Evolutionary conservation across 2,329 filamentous ascomycete genomes (phyloP).

Genomic region (Phialophora verrucosa): DNA sequence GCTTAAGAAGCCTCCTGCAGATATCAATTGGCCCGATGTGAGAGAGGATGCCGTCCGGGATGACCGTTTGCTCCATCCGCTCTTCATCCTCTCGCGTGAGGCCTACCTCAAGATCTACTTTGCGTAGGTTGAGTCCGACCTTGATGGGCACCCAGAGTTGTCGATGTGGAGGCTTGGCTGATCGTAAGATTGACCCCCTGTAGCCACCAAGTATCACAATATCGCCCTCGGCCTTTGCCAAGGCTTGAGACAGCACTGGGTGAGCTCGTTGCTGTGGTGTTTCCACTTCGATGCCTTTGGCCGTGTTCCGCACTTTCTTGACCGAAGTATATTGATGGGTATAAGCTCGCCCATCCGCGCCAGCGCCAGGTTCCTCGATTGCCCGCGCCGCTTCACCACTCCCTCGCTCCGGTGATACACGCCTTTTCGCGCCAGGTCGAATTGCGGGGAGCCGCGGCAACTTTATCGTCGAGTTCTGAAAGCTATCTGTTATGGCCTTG

Average conservation of each 20-base stretch:
- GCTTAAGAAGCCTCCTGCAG: conserved; percentile 78
- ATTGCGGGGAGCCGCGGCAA: conserved; percentile 57
- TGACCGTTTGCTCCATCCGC: conserved; percentile 79
- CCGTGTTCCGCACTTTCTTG: conserved; percentile 25
- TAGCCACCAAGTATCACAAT: conserved; percentile 90
- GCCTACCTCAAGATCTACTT: conserved; percentile 88
- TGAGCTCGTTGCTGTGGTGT: conserved; percentile 44
- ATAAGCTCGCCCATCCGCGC: conserved; percentile 7
- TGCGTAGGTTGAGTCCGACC: conserved; percentile 86
- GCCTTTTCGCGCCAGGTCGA: conserved; percentile 27
- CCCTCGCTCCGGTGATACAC: conserved; percentile 1
- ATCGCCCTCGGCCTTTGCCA: conserved; percentile 78
- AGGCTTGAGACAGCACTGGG: conserved; percentile 61
- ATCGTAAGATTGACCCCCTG: conserved; percentile 85
- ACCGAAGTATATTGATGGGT: conserved; percentile 18
- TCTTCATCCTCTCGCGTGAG: conserved; percentile 82
- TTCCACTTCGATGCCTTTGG: conserved; percentile 25
- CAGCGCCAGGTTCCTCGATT: neutral
- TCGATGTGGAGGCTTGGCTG: conserved; percentile 78
- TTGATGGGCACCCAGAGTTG: conserved; percentile 95
- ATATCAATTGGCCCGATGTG: conserved; percentile 93
- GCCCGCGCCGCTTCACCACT: neutral
- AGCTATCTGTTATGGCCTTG: conserved; percentile 88
- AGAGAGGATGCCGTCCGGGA: conserved; percentile 85
- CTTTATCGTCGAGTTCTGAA: conserved; percentile 80